These are phyloP conservation scores for Quercus lobata DNA, from an alignment of 331 rosid genomes.

Conservation along the genomic window DNA sequence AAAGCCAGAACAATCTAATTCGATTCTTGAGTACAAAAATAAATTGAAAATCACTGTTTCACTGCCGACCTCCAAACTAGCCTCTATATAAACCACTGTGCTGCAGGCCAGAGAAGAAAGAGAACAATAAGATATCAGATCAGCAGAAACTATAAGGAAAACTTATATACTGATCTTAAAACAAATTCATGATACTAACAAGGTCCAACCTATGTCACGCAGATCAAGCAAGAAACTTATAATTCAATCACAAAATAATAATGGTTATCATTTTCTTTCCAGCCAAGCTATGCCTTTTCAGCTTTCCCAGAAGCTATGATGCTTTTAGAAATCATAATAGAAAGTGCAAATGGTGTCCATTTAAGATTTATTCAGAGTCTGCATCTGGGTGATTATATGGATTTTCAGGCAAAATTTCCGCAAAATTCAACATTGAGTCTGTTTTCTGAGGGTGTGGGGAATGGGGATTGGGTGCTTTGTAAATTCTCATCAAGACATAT, in stretches of 20 bases:
- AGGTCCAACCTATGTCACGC: not conserved
- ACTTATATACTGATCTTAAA: not conserved
- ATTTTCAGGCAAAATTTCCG: not conserved
- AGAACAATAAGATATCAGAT: not conserved
- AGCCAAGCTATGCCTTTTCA: too few relatives aligned
- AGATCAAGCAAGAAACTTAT: not conserved
- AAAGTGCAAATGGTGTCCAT: fast-evolving
- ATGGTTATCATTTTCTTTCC: not conserved
- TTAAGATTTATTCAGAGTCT: not conserved
- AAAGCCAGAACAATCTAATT: not conserved
- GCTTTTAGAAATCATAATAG: not conserved
- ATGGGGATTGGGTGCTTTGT: not conserved
- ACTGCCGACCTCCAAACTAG: not conserved
- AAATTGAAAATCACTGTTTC: not conserved
- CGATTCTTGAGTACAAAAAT: not conserved
- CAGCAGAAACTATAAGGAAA: not conserved
- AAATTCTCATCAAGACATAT: not conserved
- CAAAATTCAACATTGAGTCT: not conserved
- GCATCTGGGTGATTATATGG: not conserved
- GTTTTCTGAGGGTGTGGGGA: not conserved
- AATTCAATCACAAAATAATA: not conserved
- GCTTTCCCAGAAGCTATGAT: not conserved
- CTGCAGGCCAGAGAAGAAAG: not conserved
- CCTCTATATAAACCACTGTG: not conserved
- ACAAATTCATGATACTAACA: not conserved